Evolutionary conservation across 176 grass and related monocot genomes (phyloP).

Genomic region (Carex myosuroides): DNA sequence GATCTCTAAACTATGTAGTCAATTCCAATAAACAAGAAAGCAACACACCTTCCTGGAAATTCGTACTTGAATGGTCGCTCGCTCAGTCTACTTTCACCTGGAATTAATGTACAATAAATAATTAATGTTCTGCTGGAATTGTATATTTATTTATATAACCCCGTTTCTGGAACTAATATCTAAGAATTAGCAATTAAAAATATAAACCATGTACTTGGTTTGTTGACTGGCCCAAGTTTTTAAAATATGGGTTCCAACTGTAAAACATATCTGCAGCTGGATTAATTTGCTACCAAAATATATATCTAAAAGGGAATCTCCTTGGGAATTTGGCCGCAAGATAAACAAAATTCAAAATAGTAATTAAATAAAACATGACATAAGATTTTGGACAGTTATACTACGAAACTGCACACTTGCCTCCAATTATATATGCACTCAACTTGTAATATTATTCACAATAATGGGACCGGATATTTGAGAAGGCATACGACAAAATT

Average conservation of each 20-base stretch:
- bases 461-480: background rate
- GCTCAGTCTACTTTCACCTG: slow-evolving; percentile 6
- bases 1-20: background rate
- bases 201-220: background rate
- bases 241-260: background rate
- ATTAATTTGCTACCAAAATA: background rate
- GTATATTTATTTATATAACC: slow-evolving; percentile 1
- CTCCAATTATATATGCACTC: background rate
- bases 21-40: background rate
- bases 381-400: background rate
- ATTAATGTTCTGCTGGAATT: slow-evolving; percentile 1
- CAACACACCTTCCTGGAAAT: slow-evolving; percentile 12
- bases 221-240: background rate
- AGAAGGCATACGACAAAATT: no score
- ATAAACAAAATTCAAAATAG: background rate
- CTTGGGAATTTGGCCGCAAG: background rate
- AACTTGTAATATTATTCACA: background rate
- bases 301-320: background rate
- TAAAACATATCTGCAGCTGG: background rate
- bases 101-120: slow-evolving; percentile 14
- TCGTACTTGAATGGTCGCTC: slow-evolving; percentile 8
- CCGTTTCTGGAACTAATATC: slow-evolving; percentile 11
- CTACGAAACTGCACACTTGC: background rate
- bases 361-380: background rate
- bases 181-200: background rate